Base-by-base conservation (phyloP, 768 basidiomycete genomes). In the Mycena alexandri region DNA sequence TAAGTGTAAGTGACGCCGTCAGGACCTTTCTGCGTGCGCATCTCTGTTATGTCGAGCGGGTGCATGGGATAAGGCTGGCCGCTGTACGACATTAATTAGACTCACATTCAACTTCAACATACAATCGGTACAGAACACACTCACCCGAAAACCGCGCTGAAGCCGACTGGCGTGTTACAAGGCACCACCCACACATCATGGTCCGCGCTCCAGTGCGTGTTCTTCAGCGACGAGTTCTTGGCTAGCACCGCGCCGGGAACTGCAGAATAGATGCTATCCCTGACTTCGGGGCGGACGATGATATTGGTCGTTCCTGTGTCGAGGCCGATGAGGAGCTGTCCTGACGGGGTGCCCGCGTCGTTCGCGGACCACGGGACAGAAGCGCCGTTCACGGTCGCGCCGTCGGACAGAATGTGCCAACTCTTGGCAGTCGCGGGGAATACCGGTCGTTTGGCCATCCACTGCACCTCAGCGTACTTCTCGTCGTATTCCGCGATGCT, bases 231-330 rank as follows among this genome's bases (percentile, higher is more conserved):
- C 12, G 68, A 62, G 24, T 70, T 63, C 55, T 53, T 57, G 16
- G 64, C 54, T 1, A 70, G 44, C 1, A 58, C 60, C 1, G 68
- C 68, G 13, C 68, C 68, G 3, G 68, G 68, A n/a, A 70, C 50
- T 11, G 16, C 22, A 12, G 59, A 56, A 12, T 69, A 69, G 13
- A 69, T 65, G 12, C 17, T 11, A 19, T 64, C 62, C 2, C 67
- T 43, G 11, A 61, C 29, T 3, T 50, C 52, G 3, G 56, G 48
- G 2, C 47, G 61, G 19, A 70, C 24, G 11, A 62, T 25, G 2
- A 65, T 25, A 9, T 59, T 63, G 14, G 68, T 25, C 1, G 63
- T 70, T 1, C 64, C 68, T 0, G 68, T 54, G 41, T 70, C 69
- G 22, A 70, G 36, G 1, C 9, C 19, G 21, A 67, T n/a, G 19